phyloP scores from a whole-genome alignment of 805 yeast genomes.

The Kluyveromyces nonfermentans region DNA sequence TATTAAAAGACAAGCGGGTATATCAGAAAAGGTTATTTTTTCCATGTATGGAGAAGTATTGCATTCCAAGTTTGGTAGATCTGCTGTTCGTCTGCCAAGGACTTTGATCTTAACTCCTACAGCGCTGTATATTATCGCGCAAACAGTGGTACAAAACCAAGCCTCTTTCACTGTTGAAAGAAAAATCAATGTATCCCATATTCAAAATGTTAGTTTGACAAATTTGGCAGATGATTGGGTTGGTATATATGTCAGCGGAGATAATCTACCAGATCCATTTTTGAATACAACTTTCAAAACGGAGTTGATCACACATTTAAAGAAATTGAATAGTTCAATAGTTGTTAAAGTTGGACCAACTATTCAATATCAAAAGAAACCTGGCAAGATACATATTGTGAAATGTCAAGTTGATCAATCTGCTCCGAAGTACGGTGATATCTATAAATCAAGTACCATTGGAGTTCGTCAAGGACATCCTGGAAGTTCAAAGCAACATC shows the following conservation, averaged over 20 bases:
- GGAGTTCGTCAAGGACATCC: constrained; percentile 75
- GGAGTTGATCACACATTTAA: constrained; percentile 70
- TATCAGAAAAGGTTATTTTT: constrained; percentile 62
- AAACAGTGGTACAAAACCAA: constrained; percentile 55
- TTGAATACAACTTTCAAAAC: constrained; percentile 81
- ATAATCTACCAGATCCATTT: constrained; percentile 62
- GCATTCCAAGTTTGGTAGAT: constrained; percentile 83
- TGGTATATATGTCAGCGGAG: constrained; percentile 37
- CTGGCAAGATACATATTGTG: constrained; percentile 67
- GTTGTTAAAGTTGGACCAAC: constrained; percentile 60
- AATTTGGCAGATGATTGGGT: constrained; percentile 88
- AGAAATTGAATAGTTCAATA: constrained; percentile 47
- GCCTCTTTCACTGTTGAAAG: constrained; percentile 53
- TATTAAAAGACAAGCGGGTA: constrained; percentile 57
- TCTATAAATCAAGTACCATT: constrained; percentile 82
- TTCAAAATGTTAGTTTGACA: constrained; percentile 59
- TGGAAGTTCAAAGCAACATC: constrained; percentile 56
- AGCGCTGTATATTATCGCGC: constrained; percentile 62
- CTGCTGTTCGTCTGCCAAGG: constrained; percentile 69
- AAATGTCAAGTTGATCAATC: constrained; percentile 54
- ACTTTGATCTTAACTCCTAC: constrained; percentile 59
- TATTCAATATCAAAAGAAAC: constrained; percentile 80
- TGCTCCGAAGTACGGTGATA: constrained; percentile 61
- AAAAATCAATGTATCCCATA: constrained; percentile 47
- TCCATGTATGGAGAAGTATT: constrained; percentile 76